phyloP scores from a whole-genome alignment of 2,329 filamentous ascomycete species.

The Setomelanomma holmii region DNA sequence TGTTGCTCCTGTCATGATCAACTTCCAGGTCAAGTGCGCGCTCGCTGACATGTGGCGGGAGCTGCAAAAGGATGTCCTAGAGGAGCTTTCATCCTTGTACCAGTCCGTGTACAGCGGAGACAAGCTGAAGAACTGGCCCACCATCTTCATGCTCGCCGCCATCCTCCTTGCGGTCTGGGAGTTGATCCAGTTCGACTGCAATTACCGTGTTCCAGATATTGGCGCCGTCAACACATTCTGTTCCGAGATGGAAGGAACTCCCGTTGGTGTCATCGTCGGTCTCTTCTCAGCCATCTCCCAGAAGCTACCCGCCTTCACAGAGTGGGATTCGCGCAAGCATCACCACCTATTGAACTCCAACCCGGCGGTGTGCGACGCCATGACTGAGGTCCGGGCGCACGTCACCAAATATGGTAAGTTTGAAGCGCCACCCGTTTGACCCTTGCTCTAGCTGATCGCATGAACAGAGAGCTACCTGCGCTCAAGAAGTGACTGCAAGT shows the following conservation, averaged over 20 bases:
- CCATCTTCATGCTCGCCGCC: conserved; percentile 95
- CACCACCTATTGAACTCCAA: conserved; percentile 92
- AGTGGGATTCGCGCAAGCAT: conserved; percentile 93
- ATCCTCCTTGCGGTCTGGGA: conserved; percentile 96
- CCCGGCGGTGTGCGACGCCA: conserved; percentile 87
- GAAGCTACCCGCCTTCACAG: conserved; percentile 88
- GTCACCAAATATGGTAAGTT: conserved; percentile 90
- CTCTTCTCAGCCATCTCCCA: conserved; percentile 98
- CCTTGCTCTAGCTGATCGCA: conserved; percentile 51
- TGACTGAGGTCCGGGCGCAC: conserved; percentile 94
- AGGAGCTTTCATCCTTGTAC: conserved; percentile 90
- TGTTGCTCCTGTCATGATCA: conserved; percentile 97
- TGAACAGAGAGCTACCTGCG: conserved; percentile 82
- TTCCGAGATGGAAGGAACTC: conserved; percentile 93
- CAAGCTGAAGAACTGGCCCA: conserved; percentile 98
- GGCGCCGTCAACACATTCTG: conserved; percentile 92
- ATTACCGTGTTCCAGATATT: conserved; percentile 89
- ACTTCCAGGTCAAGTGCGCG: conserved; percentile 98
- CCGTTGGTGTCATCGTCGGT: conserved; percentile 94
- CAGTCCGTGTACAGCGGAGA: conserved; percentile 98
- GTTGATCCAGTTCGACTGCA: conserved; percentile 98
- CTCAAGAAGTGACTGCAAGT: conserved; percentile 78
- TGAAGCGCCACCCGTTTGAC: conserved; percentile 9
- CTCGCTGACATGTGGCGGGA: conserved; percentile 98
- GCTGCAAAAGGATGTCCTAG: conserved; percentile 92